A percentile compares a stretch with the other conserved stretches of the same genome.
Conservation (phyloP, 179 eudicot genomes). For the Beta lomatogona region DNA sequence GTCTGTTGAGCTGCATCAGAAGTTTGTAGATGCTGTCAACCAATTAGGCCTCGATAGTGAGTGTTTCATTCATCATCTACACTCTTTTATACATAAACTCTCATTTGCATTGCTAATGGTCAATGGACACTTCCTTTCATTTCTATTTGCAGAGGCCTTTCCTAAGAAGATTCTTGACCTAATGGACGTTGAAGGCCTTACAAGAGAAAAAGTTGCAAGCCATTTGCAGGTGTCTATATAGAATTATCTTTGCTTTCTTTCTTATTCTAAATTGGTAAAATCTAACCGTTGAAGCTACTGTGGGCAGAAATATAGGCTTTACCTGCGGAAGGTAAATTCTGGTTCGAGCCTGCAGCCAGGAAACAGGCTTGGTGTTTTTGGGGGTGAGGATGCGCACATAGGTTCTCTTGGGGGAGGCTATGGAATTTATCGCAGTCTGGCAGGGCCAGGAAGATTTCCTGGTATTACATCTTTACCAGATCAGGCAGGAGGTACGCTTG, state of each 20-base stretch:
- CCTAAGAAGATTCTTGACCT: constrained; percentile 74
- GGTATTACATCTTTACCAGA: constrained; percentile 43
- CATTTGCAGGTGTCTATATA: constrained; percentile 56
- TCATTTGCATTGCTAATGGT: not conserved
- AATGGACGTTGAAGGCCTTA: constrained; percentile 72
- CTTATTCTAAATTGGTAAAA: not conserved
- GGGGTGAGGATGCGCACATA: constrained; percentile 55
- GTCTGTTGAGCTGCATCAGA: constrained; percentile 78
- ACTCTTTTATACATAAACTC: not conserved
- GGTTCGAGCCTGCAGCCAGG: constrained; percentile 42
- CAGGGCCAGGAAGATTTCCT: constrained; percentile 47
- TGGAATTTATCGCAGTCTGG: constrained; percentile 55
- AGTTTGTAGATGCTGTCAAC: constrained; percentile 82
- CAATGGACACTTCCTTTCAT: not conserved
- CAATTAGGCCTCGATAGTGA: constrained; percentile 77
- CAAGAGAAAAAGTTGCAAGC: constrained; percentile 81
- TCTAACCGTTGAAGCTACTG: not conserved
- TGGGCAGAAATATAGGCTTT: constrained; percentile 77
- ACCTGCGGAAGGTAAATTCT: constrained; percentile 54
- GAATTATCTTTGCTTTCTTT: not conserved
- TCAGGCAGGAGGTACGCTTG: constrained; percentile 44
- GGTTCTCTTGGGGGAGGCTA: constrained; percentile 51
- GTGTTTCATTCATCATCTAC: constrained; percentile 1
- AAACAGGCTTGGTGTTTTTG: constrained; percentile 45
- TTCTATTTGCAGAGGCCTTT: constrained; percentile 49